Percentiles rank a stretch among this genome's conserved stretches.
Conservation (phyloP, 805 yeast species). For the Sporopachydermia lactativora region DNA sequence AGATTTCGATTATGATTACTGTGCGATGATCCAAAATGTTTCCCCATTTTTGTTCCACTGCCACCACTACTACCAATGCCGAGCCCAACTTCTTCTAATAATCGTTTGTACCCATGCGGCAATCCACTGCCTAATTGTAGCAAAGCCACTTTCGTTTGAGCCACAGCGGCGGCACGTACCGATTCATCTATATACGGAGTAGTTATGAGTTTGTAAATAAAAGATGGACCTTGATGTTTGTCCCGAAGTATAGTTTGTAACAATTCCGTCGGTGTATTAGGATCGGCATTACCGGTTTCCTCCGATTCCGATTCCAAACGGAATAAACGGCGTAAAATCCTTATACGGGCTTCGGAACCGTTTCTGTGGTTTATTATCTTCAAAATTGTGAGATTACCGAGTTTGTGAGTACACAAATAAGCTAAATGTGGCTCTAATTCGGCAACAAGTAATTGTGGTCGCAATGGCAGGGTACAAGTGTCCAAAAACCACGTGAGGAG, state of each 20-base stretch:
- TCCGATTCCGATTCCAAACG: constrained; percentile 9
- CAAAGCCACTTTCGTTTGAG: constrained; percentile 49
- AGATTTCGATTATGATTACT: too few relatives aligned
- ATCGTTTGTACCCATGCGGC: constrained; percentile 67
- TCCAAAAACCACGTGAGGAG: constrained; percentile 91
- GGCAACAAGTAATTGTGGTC: constrained; percentile 52
- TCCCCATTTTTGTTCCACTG: neutral
- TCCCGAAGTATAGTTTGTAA: constrained; percentile 54
- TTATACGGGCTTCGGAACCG: constrained; percentile 45
- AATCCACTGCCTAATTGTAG: constrained; percentile 36
- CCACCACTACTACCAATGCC: neutral
- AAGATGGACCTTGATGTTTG: constrained; percentile 54
- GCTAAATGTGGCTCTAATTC: constrained; percentile 48
- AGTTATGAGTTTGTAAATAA: constrained; percentile 66
- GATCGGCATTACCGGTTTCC: constrained; percentile 12
- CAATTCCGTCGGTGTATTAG: constrained; percentile 25
- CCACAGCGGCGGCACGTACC: constrained; percentile 40
- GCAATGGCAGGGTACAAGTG: constrained; percentile 52
- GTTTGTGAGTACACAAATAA: constrained; percentile 59
- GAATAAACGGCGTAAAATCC: constrained; percentile 27
- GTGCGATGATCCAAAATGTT: too few relatives aligned
- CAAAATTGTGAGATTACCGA: constrained; percentile 71
- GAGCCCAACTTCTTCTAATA: constrained; percentile 87
- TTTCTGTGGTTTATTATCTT: constrained; percentile 60
- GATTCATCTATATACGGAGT: constrained; percentile 47